A percentile compares a stretch with the other conserved stretches of the same genome.
These are phyloP conservation scores for Hanseniaspora vineae DNA, from an alignment of 805 yeast genomes.

Conservation along the genomic window DNA sequence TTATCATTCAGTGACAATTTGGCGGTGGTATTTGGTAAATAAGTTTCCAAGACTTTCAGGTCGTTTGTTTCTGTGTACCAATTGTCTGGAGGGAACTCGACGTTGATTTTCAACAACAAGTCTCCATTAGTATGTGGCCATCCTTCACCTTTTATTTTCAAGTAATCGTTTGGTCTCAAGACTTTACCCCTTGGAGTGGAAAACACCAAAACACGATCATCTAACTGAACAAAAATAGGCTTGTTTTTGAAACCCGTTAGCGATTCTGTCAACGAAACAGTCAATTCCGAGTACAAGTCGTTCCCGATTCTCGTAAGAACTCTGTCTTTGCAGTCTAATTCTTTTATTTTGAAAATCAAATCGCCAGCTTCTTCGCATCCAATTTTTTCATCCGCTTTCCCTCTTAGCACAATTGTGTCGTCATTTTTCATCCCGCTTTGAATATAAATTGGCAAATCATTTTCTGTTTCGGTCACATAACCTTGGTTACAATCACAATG, in stretches of 20 bases:
- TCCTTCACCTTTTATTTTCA: constrained; percentile 62
- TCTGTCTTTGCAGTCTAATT: constrained; percentile 19
- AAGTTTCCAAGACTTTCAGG: constrained; percentile 35
- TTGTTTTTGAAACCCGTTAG: constrained; percentile 66
- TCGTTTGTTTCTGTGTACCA: constrained; percentile 76
- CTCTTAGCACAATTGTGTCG: constrained; percentile 46
- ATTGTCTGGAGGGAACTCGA: constrained; percentile 73
- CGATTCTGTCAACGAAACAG: constrained; percentile 64
- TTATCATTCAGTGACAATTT: background rate
- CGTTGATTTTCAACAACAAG: constrained; percentile 52
- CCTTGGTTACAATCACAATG: constrained; percentile 64
- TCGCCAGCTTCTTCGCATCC: constrained; percentile 63
- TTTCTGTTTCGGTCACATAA: constrained; percentile 48
- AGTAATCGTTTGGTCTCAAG: constrained; percentile 57
- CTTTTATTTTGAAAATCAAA: constrained; percentile 48
- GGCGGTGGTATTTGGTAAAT: constrained; percentile 31
- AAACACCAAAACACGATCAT: constrained; percentile 58
- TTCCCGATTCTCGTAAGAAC: constrained; percentile 43
- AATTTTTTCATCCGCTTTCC: constrained; percentile 67
- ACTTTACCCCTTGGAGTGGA: constrained; percentile 70
- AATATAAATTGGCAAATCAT: constrained; percentile 57
- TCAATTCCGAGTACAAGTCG: constrained; percentile 49
- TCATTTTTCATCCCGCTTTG: constrained; percentile 55
- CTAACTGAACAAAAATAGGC: constrained; percentile 57
- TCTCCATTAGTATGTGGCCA: constrained; percentile 70